Percentiles rank a stretch among this genome's conserved stretches.
phyloP scores from a whole-genome alignment of 495 filamentous ascomycete species.

The Saxophila tyrrhenica region DNA sequence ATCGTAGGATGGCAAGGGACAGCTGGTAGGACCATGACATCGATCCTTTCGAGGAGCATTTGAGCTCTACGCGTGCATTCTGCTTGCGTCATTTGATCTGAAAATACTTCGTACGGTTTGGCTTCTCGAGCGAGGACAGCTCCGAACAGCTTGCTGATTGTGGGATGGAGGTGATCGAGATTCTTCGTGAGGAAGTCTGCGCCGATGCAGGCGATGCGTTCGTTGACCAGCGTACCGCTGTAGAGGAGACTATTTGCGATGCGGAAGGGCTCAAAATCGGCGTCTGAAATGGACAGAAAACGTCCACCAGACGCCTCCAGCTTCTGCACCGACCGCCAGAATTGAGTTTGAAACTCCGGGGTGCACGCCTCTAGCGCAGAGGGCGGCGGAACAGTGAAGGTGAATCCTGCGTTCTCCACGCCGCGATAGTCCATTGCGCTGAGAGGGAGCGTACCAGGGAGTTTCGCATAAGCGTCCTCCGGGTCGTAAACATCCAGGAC shows the following conservation, averaged over 20 bases:
- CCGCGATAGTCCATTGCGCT: conserved; percentile 42
- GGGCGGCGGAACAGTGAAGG: conserved; percentile 42
- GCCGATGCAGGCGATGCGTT: conserved; percentile 11
- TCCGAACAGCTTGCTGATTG: background rate
- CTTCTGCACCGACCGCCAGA: conserved; percentile 32
- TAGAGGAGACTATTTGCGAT: conserved; percentile 6
- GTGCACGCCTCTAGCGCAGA: conserved; percentile 38
- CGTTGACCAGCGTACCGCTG: conserved; percentile 5
- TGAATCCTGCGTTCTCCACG: conserved; percentile 35
- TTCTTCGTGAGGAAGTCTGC: conserved; percentile 4
- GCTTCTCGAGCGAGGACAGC: background rate
- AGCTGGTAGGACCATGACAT: too few species aligned
- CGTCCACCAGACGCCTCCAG: conserved; percentile 40
- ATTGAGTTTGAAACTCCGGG: conserved; percentile 33
- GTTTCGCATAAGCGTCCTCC: conserved; percentile 46
- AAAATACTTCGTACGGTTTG: background rate
- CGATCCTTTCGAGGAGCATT: too few species aligned
- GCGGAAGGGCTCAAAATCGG: conserved; percentile 8
- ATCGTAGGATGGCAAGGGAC: too few species aligned
- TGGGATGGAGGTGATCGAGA: background rate
- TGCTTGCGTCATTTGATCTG: too few species aligned
- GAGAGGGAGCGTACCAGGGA: conserved; percentile 21
- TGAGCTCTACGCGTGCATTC: too few species aligned
- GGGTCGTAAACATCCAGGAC: conserved; percentile 39
- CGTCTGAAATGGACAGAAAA: background rate